These are phyloP conservation scores for Neospermospora avenae DNA, from an alignment of 2,329 filamentous ascomycete species.

Conservation along the genomic window DNA sequence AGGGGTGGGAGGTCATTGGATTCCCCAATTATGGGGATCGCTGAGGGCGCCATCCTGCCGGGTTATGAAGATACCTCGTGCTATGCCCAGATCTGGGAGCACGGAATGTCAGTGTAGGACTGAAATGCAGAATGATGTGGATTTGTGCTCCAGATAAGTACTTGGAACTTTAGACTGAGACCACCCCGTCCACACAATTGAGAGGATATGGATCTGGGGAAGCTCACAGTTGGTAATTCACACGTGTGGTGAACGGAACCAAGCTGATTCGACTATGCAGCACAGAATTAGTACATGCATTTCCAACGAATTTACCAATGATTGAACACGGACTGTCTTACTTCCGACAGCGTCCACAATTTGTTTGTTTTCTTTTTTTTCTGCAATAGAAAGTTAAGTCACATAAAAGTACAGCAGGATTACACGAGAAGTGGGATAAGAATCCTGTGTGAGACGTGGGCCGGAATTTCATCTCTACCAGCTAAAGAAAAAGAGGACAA, in stretches of 20 bases:
- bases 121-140: not conserved
- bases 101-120: not conserved
- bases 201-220: not conserved
- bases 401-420: not conserved
- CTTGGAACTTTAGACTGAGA: not conserved
- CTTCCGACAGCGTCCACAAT: not conserved
- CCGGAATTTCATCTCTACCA: not conserved
- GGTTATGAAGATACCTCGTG: not conserved
- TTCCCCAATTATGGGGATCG: conserved; percentile 10
- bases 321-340: not conserved
- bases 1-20: not conserved
- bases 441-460: not conserved
- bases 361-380: not conserved
- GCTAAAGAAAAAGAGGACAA: not conserved
- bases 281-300: too few relatives aligned
- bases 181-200: not conserved
- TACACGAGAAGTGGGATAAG: not conserved
- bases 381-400: not conserved
- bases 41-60: conserved; percentile 15
- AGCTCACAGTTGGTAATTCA: not conserved
- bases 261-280: too few relatives aligned
- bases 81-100: not conserved
- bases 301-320: too few relatives aligned
- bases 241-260: too few relatives aligned
- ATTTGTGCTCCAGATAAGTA: not conserved